A percentile compares a stretch with the other conserved stretches of the same genome.
These are phyloP conservation scores for Aspergillus latus DNA, from an alignment of 2,329 filamentous ascomycete genomes.

Conservation along the genomic window DNA sequence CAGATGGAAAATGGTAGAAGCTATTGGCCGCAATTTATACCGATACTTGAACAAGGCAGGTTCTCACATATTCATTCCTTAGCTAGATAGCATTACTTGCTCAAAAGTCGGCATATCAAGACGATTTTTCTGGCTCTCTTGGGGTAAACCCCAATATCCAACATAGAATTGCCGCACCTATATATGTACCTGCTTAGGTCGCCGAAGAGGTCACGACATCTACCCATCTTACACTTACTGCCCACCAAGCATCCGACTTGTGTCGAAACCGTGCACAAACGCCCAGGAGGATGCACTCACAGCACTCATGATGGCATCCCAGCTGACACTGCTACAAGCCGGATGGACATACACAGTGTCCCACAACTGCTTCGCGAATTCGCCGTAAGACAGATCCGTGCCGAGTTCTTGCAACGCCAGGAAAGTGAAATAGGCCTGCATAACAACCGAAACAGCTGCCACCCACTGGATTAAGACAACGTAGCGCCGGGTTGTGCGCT, in stretches of 20 bases:
- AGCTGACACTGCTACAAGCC: slow-evolving; percentile 56
- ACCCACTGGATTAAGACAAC: slow-evolving; percentile 25
- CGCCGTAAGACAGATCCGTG: neutral
- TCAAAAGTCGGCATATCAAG: no score
- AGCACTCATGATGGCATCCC: slow-evolving; percentile 59
- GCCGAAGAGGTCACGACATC: no score
- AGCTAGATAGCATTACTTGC: no score
- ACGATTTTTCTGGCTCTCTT: no score
- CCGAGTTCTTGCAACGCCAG: slow-evolving; percentile 5
- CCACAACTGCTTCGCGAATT: slow-evolving; percentile 42
- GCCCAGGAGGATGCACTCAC: slow-evolving; percentile 8
- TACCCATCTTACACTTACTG: neutral
- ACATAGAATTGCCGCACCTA: no score
- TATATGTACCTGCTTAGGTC: no score
- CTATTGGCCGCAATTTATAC: no score
- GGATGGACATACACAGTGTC: slow-evolving; percentile 58
- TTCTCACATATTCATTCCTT: no score
- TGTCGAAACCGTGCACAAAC: slow-evolving; percentile 1
- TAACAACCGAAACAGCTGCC: slow-evolving; percentile 34
- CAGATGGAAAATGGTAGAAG: no score
- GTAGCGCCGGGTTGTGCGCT: slow-evolving; percentile 12
- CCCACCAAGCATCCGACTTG: neutral
- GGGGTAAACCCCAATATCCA: no score
- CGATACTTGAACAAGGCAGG: no score
- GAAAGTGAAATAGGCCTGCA: slow-evolving; percentile 22